These are phyloP conservation scores for Fusarium avenaceum DNA, from an alignment of 2,329 filamentous ascomycete species.

Conservation along the genomic window DNA sequence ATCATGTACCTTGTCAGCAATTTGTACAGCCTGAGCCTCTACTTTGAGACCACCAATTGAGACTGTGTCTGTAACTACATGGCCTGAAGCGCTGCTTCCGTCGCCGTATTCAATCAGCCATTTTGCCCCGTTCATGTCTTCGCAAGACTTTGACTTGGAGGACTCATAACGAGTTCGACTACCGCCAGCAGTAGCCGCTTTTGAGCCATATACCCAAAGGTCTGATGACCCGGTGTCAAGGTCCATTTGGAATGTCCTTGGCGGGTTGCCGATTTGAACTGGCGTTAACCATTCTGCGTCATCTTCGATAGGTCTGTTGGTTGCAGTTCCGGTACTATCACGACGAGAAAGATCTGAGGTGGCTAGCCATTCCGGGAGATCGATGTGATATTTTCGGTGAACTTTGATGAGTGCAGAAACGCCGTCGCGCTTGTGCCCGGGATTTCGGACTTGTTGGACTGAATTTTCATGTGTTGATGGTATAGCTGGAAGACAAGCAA, in stretches of 20 bases:
- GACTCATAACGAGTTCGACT: constrained; percentile 59
- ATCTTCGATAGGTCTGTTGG: constrained; percentile 48
- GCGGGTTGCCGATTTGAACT: constrained; percentile 59
- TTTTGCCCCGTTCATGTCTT: constrained; percentile 53
- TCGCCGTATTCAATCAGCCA: constrained; percentile 63
- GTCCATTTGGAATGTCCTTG: constrained; percentile 59
- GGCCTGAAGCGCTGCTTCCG: constrained; percentile 58
- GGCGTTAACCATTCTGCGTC: constrained; percentile 58
- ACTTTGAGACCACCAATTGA: constrained; percentile 59
- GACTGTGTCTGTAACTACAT: constrained; percentile 60
- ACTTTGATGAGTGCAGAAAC: constrained; percentile 52
- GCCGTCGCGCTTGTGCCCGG: constrained; percentile 53
- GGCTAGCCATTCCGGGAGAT: constrained; percentile 47
- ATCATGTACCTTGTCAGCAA: constrained; percentile 57
- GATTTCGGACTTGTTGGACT: constrained; percentile 56
- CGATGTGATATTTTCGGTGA: constrained; percentile 55
- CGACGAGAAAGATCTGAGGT: constrained; percentile 45
- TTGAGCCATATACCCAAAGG: constrained; percentile 63
- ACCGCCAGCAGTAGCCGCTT: constrained; percentile 55
- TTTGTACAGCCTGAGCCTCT: constrained; percentile 58
- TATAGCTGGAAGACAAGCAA: constrained; percentile 24
- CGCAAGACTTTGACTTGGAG: constrained; percentile 55
- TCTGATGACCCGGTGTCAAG: constrained; percentile 64
- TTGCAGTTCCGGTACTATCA: constrained; percentile 49
- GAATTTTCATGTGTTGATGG: constrained; percentile 28